Evolutionary conservation across 73 alveolate species (phyloP).

Genomic region (Tetrahymena borealis): DNA sequence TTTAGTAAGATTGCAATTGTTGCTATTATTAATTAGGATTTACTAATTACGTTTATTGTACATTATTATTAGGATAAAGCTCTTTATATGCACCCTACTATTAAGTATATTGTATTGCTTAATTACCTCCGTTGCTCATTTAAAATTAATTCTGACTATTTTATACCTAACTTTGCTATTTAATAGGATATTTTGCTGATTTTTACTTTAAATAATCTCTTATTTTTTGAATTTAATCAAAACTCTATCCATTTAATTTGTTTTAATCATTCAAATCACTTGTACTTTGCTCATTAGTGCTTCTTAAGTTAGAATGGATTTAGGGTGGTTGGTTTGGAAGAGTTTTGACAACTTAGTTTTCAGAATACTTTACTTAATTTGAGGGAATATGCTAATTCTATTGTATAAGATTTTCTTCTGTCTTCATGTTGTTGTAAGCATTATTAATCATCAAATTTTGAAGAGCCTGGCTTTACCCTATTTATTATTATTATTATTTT

Average conservation of each 20-base stretch:
- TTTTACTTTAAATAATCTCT: not conserved
- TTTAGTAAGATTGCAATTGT: not conserved
- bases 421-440: not conserved
- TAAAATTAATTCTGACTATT: not conserved
- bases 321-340: not conserved
- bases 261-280: not conserved
- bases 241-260: not conserved
- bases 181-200: not conserved
- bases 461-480: not conserved
- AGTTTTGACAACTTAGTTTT: not conserved
- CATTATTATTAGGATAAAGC: not conserved
- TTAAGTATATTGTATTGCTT: not conserved
- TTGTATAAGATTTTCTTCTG: not conserved
- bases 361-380: not conserved
- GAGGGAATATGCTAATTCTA: not conserved
- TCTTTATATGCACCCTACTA: not conserved
- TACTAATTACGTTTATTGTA: not conserved
- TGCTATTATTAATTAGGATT: not conserved
- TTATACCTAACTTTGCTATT: not conserved
- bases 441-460: not conserved
- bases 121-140: not conserved
- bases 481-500: not conserved
- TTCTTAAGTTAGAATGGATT: not conserved
- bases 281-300: not conserved
- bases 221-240: not conserved